phyloP scores from a whole-genome alignment of 495 filamentous ascomycete species.

The Podospora anserina region DNA sequence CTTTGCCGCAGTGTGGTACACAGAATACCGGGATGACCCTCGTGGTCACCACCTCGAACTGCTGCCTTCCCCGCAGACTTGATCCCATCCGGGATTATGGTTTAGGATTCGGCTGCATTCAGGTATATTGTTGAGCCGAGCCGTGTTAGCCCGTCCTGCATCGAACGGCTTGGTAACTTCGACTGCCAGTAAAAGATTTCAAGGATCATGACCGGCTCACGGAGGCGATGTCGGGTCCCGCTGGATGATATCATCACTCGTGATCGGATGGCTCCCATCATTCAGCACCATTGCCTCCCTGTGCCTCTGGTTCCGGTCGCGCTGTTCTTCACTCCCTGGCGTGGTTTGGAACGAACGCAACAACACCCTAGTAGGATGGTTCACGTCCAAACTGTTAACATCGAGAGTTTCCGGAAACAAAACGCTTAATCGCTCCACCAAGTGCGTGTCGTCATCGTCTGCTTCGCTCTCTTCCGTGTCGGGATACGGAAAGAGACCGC shows the following conservation, averaged over 20 bases:
- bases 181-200: not conserved
- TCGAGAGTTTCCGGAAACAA: conserved; percentile 34
- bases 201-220: not conserved
- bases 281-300: conserved; percentile 65
- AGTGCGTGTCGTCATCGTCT: conserved; percentile 16
- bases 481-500: conserved; percentile 35
- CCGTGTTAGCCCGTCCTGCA: not conserved
- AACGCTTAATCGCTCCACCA: conserved; percentile 30
- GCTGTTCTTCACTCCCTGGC: conserved; percentile 49
- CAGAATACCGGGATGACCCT: not conserved
- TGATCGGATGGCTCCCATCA: conserved; percentile 56
- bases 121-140: not conserved
- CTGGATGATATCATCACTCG: conserved; percentile 57
- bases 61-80: not conserved
- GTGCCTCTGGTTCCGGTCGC: conserved; percentile 48
- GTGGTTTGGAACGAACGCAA: conserved; percentile 37
- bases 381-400: conserved; percentile 33
- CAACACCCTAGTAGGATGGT: conserved; percentile 27
- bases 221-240: conserved; percentile 26
- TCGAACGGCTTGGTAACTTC: not conserved
- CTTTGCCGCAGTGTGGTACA: too few species aligned
- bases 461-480: conserved; percentile 23
- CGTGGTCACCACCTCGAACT: not conserved
- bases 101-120: not conserved
- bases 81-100: not conserved